Evolutionary conservation across 2,329 filamentous ascomycete species (phyloP), one percentile per base, ranked within the genome.

Genomic region (Aureobasidium sp.): DNA sequence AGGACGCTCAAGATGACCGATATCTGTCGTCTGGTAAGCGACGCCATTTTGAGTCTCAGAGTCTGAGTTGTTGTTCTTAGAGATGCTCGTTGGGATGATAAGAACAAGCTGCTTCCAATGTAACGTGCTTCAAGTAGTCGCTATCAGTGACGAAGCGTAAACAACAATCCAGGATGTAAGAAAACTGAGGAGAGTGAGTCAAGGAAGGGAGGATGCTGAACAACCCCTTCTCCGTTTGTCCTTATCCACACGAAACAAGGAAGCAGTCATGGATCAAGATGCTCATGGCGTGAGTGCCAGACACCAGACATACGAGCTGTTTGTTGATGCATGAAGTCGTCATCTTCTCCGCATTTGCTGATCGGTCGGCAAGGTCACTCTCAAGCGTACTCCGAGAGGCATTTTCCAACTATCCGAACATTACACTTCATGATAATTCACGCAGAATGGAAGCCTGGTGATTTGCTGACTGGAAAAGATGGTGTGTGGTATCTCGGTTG

Each of bases 1-100:
- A 75, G 59, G 31, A 75, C 69, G 63, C 74, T 76, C 53, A 76
- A 48, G 63, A 70, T 71, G 39, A 73, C 75, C 41, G 76, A 68
- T 42, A 76, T 65, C 60, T 76, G 74, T 60, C 75, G 74, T 41
- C 70, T 70, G 11, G 70, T 76, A 67, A 70, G 27, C 66, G 47
- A 51, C 34, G 14, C 57, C 57, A 60, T 60, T 4, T 51, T 44
- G 52, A 27, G 5, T n/a, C 14, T 0, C 5, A 20, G 2, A 2
- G 20, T 17, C 5, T 14, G 15, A n/a, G 7, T 2, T 7, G 25
- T 31, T 29, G 9, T 7, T 41, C 20, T 27, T 29, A 2, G 6
- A 42, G 9, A 39, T 29, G 25, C 14, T 37, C n/a, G 14, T 15
- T 20, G 14, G 8, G 27, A 14, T n/a, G 51, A 55, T 31, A 11